Evolutionary conservation across 495 filamentous ascomycete genomes (phyloP), one percentile per base, ranked within the genome.

Genomic region (Daldinia grandis): DNA sequence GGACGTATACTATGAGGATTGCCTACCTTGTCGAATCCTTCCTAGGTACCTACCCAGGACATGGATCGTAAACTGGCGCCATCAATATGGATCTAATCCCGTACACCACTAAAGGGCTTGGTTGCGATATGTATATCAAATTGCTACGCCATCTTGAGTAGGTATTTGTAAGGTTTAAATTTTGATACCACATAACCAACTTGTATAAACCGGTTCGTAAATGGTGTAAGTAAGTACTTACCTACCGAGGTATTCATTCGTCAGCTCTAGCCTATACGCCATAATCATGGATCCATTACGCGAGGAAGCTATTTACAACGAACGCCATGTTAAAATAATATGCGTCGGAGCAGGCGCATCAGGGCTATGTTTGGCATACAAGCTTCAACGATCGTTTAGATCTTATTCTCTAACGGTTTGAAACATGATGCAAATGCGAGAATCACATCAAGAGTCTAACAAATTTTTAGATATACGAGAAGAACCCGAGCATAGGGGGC

Each of bases 401-500:
- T 21, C 42, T 1, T 47, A 47, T 24, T 19, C 17, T 21, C 21
- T 47, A 21, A 47, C 42, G 42, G 42, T 47, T 24, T 47, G 42
- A 24, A 47, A 21, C 19, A 47, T 12, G 17, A 4, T 21, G 8
- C 14, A 12, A 24, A 12, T 4, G 3, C 42, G 7, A 17, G 2
- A 47, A 47, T 35, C 0, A 47, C 1, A 47, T 24, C 19, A 47
- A 21, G 12, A 47, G 3, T 47, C 42, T 47, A 6, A 47, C 19
- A 0, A 5, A 3, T 10, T 1, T 21, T 24, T 47, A 47, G 42
- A 47, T 47, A 47, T 47, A 47, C 30, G 54, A 62, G 5, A 62
- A 62, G 64, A 83, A 83, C 50, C 56, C 71, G 7, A 68, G 77
- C 0, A 24, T 84, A 4, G 78, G 81, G 4, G 81, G 82, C 0